Evolutionary conservation across 306 rosid genomes (phyloP), one percentile per base, ranked within the genome.

Genomic region (Astragalus glycyphyllos): DNA sequence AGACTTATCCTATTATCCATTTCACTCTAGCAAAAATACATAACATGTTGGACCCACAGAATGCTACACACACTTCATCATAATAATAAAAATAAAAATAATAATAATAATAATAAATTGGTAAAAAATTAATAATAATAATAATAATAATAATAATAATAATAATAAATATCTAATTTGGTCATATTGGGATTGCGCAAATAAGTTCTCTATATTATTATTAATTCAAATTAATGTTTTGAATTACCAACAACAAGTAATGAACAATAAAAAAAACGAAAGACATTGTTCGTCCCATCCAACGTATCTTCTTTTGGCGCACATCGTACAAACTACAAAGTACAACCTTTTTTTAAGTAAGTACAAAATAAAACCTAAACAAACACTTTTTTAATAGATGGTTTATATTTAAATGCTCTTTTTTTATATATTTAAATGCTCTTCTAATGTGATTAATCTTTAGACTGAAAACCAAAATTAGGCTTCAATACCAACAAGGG

Each of bases 31-130:
- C 67, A 72, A 83, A 81, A 85, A 88, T 74, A 80, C 75, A 77
- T 8, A 64, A 79, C 74, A 77, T 35, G 48, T 23, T 46, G 81
- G 90, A 54, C 84, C 94, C 87, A 65, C 85, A 54, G 54, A 41
- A 44, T 73, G 59, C 57, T n/a, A n/a, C n/a, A n/a, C n/a, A n/a
- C n/a, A n/a, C n/a, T n/a, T n/a, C n/a, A n/a, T n/a, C n/a, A n/a
- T n/a, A 7, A n/a, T 4, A 13, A 12, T 47, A 4, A 47, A 1
- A 11, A 46, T 44, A 4, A 11, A 12, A 13, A 11, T n/a, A 11
- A 45, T 11, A 11, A 34, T 4, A n/a, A 38, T 38, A 38, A 47
- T 4, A n/a, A 3, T 48, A 4, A 48, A 48, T 14, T n/a, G n/a
- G n/a, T n/a, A n/a, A n/a, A n/a, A n/a, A n/a, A n/a, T n/a, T n/a